Percentiles rank a stretch among this genome's conserved stretches.
Evolutionary conservation across 352 stramenopile species (phyloP).

Genomic region (Salisapilia sapeloensis): DNA sequence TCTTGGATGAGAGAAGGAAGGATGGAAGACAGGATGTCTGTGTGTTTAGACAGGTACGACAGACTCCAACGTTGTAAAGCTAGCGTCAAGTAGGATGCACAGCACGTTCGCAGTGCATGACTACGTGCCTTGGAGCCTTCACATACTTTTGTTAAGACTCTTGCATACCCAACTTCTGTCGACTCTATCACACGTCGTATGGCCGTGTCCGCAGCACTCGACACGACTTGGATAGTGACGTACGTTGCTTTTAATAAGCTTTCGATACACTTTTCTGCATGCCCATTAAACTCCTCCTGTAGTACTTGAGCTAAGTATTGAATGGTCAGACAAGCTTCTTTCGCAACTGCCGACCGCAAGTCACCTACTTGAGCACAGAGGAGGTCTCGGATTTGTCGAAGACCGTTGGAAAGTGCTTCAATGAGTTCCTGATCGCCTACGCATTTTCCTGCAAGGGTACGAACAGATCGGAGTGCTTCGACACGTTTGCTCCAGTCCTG

Average conservation of each 20-base stretch:
- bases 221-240: constrained; percentile 78
- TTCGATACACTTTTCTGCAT: constrained; percentile 53
- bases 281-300: constrained; percentile 52
- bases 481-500: constrained; percentile 74
- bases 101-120: constrained; percentile 53
- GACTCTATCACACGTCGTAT: constrained; percentile 64
- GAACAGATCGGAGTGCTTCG: constrained; percentile 38
- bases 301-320: constrained; percentile 35
- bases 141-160: constrained; percentile 60
- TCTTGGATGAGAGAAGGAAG: constrained; percentile 45
- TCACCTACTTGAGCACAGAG: constrained; percentile 59
- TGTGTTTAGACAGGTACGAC: constrained; percentile 53
- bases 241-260: constrained; percentile 73
- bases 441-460: constrained; percentile 31
- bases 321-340: constrained; percentile 61
- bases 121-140: constrained; percentile 44
- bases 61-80: constrained; percentile 44
- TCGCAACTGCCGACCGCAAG: constrained; percentile 56
- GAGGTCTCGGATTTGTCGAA: constrained; percentile 40
- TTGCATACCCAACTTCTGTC: constrained; percentile 49
- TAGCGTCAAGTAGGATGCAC: constrained; percentile 60
- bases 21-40: constrained; percentile 10
- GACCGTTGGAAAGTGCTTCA: constrained; percentile 12
- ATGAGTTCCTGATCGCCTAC: constrained; percentile 11
- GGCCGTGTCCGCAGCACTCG: constrained; percentile 46